These are phyloP conservation scores for Thymus quinquecostatus DNA, from an alignment of 257 asterid genomes.

Conservation along the genomic window DNA sequence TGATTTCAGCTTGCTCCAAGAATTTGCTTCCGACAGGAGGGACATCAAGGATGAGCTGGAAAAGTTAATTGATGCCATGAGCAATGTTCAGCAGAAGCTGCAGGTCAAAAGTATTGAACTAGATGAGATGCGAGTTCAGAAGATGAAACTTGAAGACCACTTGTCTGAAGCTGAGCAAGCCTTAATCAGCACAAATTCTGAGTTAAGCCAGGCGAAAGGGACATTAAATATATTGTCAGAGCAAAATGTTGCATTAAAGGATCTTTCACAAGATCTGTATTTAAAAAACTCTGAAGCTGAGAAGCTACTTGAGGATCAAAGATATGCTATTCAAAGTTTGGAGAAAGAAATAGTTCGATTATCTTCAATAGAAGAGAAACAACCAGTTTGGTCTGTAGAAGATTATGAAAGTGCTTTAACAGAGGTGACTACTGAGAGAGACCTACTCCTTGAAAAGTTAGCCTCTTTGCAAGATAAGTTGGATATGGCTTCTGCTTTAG, in stretches of 20 bases:
- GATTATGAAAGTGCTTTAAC: conserved; percentile 51
- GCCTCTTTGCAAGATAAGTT: conserved; percentile 68
- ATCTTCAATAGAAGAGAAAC: conserved; percentile 58
- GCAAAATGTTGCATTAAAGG: conserved; percentile 66
- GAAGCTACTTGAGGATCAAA: conserved; percentile 63
- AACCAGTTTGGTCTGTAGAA: conserved; percentile 41
- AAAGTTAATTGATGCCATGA: conserved; percentile 52
- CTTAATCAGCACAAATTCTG: conserved; percentile 49
- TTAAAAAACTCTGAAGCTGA: conserved; percentile 69
- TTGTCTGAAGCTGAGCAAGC: conserved; percentile 64
- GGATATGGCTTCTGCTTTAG: conserved; percentile 65
- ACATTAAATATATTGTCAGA: conserved; percentile 50
- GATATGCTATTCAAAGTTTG: conserved; percentile 55
- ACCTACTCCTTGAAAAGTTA: conserved; percentile 61
- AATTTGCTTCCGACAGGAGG: conserved; percentile 71
- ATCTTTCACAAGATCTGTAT: conserved; percentile 62
- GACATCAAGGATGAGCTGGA: conserved; percentile 72
- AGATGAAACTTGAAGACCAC: conserved; percentile 52
- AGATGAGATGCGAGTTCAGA: conserved; percentile 53
- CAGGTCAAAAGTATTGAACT: conserved; percentile 54
- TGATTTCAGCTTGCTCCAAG: conserved; percentile 90
- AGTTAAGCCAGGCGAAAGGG: conserved; percentile 55
- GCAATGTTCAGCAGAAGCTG: conserved; percentile 62
- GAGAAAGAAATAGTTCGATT: conserved; percentile 70
- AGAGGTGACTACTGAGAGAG: conserved; percentile 60